Evolutionary conservation across 805 yeast species (phyloP), one percentile per base, ranked within the genome.

Genomic region (Teunomyces barrocoloradensis): DNA sequence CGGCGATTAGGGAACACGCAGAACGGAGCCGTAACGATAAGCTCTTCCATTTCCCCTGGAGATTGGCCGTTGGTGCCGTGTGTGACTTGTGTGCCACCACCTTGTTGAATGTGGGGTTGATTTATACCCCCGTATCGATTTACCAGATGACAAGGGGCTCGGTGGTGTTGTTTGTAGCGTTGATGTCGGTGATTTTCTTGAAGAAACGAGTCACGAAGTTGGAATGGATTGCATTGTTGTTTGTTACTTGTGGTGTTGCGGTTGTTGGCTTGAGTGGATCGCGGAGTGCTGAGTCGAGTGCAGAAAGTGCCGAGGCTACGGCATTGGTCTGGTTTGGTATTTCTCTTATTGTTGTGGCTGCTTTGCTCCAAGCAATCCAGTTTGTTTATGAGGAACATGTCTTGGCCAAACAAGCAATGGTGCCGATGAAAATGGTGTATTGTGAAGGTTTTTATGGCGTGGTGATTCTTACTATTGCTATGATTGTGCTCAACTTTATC

Each of bases 61-160:
- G 60, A 45, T 61, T 69, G 45, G 65, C 87, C 0, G 61, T 84
- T 38, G 94, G 94, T 1, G 80, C 94, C 0, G 59, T 77, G 6
- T 85, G 90, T 64, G 95, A 87, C 62, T 72, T 87, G 42, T 56
- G 76, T 32, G 92, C 85, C 3, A 87, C 95, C 1, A 87, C 94
- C 0, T 65, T 87, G 53, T 75, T 87, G 81, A 84, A 87, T 56
- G 61, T 86, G n/a, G 94, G 94, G 0, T 71, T 87, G 50, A 62
- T 85, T 20, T 82, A 81, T 63, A 82, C 84, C 1, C 92, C 94
- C 0, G 94, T 87, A 6, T 84, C 90, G 1, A 77, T 87, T 43
- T 87, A 86, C 63, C 95, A 87, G 62, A 87, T 87, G 95, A 82
- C 86, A n/a, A 71, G 95, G 53, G 94, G 95, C 2, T 79, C 89